Percentiles rank a stretch among this genome's conserved stretches.
Evolutionary conservation across 805 yeast species (phyloP).

Genomic region (Deakozyma indianensis): DNA sequence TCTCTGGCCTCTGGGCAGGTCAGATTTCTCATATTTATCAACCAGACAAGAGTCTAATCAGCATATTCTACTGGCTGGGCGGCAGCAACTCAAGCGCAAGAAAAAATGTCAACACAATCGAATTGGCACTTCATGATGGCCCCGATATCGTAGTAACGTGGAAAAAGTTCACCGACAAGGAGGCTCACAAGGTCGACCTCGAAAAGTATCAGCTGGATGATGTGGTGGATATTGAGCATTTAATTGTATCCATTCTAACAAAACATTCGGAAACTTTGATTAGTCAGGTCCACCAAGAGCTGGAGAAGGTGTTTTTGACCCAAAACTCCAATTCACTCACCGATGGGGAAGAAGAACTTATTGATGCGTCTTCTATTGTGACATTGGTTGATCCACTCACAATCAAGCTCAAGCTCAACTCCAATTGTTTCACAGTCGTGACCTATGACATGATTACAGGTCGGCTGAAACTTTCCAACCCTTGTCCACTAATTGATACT

Average conservation of each 20-base stretch:
- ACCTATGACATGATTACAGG: conserved; percentile 15
- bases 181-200: neutral
- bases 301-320: conserved; percentile 3
- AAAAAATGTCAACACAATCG: conserved; percentile 36
- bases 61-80: conserved; percentile 52
- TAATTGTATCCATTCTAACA: conserved; percentile 10
- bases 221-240: neutral
- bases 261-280: conserved; percentile 8
- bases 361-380: conserved; percentile 4
- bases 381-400: conserved; percentile 6
- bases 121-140: conserved; percentile 24
- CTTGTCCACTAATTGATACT: conserved; percentile 7
- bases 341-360: neutral
- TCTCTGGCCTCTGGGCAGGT: conserved; percentile 41
- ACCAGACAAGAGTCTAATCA: conserved; percentile 38
- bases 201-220: neutral
- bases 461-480: conserved; percentile 7
- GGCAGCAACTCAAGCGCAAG: conserved; percentile 24
- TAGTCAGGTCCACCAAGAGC: conserved; percentile 8
- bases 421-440: conserved; percentile 17
- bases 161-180: neutral
- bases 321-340: neutral
- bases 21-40: conserved; percentile 44
- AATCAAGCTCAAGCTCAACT: conserved; percentile 6
- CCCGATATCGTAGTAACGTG: neutral